Conservation (phyloP, 345 rosid genomes). For the Clarkia xantiana region DNA sequence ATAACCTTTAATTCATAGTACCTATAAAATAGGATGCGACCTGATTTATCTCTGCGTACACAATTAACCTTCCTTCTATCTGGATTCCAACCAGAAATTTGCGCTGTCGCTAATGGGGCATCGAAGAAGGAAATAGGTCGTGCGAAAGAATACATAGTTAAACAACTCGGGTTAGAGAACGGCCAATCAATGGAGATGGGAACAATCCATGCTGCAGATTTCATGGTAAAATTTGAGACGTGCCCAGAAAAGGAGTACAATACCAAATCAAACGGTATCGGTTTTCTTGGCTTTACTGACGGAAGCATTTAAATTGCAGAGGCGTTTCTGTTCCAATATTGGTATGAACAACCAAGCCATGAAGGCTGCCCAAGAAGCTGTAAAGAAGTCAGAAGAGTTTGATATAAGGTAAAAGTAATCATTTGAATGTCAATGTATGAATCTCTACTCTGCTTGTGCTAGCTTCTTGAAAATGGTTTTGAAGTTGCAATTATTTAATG, state of each 20-base stretch:
- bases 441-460: neutral
- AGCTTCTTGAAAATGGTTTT: too few species aligned
- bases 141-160: slow-evolving; percentile 96
- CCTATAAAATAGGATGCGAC: slow-evolving; percentile 31
- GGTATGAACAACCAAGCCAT: slow-evolving; percentile 90
- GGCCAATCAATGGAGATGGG: slow-evolving; percentile 96
- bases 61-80: slow-evolving; percentile 44
- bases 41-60: slow-evolving; percentile 34
- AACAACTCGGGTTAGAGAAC: slow-evolving; percentile 82
- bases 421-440: neutral
- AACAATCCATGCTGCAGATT: slow-evolving; percentile 95
- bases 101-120: slow-evolving; percentile 98
- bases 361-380: slow-evolving; percentile 97
- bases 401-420: slow-evolving; percentile 58
- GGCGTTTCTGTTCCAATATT: slow-evolving; percentile 95
- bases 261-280: too few species aligned
- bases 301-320: slow-evolving; percentile 24
- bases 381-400: slow-evolving; percentile 84
- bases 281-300: neutral
- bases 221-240: slow-evolving; percentile 58
- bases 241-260: neutral
- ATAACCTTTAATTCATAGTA: slow-evolving; percentile 45
- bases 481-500: too few species aligned
- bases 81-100: slow-evolving; percentile 76
- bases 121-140: slow-evolving; percentile 98